A percentile compares a stretch with the other conserved stretches of the same genome.
Evolutionary conservation across 768 basidiomycete genomes (phyloP).

Genomic region (Podaxis sp.): DNA sequence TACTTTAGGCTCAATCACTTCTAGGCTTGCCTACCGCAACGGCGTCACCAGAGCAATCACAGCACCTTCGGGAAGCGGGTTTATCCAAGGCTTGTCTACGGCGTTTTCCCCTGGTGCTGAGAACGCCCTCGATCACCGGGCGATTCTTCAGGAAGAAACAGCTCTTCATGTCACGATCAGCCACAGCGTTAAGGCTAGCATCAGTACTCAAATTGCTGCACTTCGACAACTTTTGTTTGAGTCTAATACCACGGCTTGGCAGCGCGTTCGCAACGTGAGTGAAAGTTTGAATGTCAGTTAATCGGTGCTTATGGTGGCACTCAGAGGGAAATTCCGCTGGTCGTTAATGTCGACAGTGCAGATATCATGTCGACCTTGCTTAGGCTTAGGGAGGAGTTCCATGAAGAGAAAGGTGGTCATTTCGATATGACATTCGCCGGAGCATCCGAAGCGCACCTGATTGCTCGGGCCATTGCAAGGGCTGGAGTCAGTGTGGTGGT

Average conservation of each 20-base stretch:
- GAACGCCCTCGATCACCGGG: slow-evolving; percentile 58
- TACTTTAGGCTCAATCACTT: slow-evolving; percentile 5
- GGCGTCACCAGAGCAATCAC: slow-evolving; percentile 74
- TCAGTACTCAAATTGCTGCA: slow-evolving; percentile 63
- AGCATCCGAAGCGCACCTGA: slow-evolving; percentile 58
- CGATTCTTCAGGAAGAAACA: slow-evolving; percentile 62
- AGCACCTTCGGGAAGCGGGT: slow-evolving; percentile 54
- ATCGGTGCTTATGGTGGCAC: slow-evolving; percentile 17
- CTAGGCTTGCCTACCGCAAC: slow-evolving; percentile 67
- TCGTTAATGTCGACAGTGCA: slow-evolving; percentile 66
- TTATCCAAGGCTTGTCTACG: slow-evolving; percentile 63
- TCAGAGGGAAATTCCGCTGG: slow-evolving; percentile 62
- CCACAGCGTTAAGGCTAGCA: slow-evolving; percentile 39
- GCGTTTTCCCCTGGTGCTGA: slow-evolving; percentile 59
- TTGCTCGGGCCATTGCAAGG: slow-evolving; percentile 60
- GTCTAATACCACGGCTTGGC: slow-evolving; percentile 31
- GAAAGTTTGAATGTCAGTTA: not conserved
- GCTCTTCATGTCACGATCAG: slow-evolving; percentile 62
- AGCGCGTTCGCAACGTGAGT: slow-evolving; percentile 31
- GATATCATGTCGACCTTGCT: slow-evolving; percentile 77
- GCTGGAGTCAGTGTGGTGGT: slow-evolving; percentile 75
- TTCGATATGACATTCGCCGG: slow-evolving; percentile 55
- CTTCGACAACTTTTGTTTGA: slow-evolving; percentile 47
- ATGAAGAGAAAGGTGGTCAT: slow-evolving; percentile 30
- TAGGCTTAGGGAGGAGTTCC: slow-evolving; percentile 54